Conservation (phyloP, 495 filamentous ascomycete genomes). For the Sporormia fimetaria region DNA sequence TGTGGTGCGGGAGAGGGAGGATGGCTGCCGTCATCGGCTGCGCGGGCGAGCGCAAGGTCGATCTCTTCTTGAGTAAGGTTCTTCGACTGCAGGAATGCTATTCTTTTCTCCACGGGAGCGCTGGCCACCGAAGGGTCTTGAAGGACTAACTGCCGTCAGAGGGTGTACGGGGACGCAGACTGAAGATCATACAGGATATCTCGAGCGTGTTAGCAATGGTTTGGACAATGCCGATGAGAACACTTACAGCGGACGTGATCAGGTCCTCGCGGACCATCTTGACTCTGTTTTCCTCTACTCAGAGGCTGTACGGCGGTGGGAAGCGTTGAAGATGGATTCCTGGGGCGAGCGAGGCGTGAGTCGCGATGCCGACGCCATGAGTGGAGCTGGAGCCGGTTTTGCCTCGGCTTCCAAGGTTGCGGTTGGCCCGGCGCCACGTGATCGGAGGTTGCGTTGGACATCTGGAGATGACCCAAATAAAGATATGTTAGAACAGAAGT, state of each 20-base stretch:
- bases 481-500: too few species aligned
- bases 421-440: too few species aligned
- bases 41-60: constrained; percentile 66
- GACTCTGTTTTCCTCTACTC: constrained; percentile 1
- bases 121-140: constrained; percentile 84
- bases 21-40: constrained; percentile 43
- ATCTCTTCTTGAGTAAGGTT: constrained; percentile 95
- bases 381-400: too few species aligned
- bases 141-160: constrained; percentile 50
- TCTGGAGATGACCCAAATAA: too few species aligned
- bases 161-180: background rate
- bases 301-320: too few species aligned
- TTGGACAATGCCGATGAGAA: constrained; percentile 1
- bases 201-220: constrained; percentile 31
- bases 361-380: too few species aligned
- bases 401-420: too few species aligned
- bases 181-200: constrained; percentile 40
- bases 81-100: constrained; percentile 91
- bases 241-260: constrained; percentile 32
- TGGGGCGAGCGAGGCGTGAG: too few species aligned
- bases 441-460: too few species aligned
- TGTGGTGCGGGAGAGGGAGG: constrained; percentile 33
- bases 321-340: too few species aligned
- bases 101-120: constrained; percentile 80
- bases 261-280: constrained; percentile 37